phyloP scores from a whole-genome alignment of 2,329 filamentous ascomycete genomes.

The Nemania sp. region DNA sequence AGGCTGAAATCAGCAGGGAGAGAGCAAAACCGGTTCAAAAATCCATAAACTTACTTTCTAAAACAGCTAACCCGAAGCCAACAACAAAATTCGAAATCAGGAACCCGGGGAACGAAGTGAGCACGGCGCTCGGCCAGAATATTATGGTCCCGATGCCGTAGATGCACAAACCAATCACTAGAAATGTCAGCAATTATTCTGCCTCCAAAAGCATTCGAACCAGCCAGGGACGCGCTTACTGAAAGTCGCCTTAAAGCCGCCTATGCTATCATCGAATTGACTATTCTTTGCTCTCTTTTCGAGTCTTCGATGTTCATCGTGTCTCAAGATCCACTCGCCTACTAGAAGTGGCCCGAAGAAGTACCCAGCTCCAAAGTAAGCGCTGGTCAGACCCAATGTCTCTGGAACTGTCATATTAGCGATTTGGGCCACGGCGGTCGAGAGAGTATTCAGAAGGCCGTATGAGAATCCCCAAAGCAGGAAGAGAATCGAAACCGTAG shows the following conservation, averaged over 20 bases:
- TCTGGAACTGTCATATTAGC: constrained; percentile 64
- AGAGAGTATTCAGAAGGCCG: constrained; percentile 81
- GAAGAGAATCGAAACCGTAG: constrained; percentile 79
- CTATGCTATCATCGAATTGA: constrained; percentile 47
- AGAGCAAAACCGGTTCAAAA: background rate
- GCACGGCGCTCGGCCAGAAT: constrained; percentile 81
- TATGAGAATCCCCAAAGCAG: constrained; percentile 92
- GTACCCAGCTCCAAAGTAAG: constrained; percentile 74
- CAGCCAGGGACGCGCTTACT: constrained; percentile 42
- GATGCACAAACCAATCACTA: constrained; percentile 69
- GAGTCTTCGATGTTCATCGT: constrained; percentile 63
- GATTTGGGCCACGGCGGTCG: constrained; percentile 68
- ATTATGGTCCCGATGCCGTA: constrained; percentile 80
- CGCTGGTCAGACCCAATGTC: constrained; percentile 68
- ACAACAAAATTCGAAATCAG: constrained; percentile 75
- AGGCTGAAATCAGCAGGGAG: background rate
- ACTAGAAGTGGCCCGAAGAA: constrained; percentile 71
- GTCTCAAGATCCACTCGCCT: constrained; percentile 71
- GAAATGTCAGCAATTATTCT: constrained; percentile 12
- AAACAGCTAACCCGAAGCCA: constrained; percentile 74
- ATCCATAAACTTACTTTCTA: constrained; percentile 58
- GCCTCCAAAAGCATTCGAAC: background rate
- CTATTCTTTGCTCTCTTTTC: constrained; percentile 45
- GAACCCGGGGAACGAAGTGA: constrained; percentile 77
- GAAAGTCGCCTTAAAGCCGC: constrained; percentile 79